Evolutionary conservation across 2,329 filamentous ascomycete genomes (phyloP).

Genomic region (Cladosporium sp.): DNA sequence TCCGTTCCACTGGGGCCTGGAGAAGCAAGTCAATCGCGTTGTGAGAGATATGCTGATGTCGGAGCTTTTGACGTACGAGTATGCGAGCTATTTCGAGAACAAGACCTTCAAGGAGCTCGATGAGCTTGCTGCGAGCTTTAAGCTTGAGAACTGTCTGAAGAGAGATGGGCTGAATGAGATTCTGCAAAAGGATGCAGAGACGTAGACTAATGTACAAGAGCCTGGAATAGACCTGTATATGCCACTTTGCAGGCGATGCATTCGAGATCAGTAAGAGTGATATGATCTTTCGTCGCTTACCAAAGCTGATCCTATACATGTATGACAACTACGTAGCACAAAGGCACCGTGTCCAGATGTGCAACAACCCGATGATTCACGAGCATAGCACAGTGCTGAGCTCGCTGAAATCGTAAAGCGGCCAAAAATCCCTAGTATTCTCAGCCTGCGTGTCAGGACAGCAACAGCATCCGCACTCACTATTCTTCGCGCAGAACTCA

Average conservation of each 20-base stretch:
- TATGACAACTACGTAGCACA: background rate
- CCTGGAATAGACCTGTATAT: no score
- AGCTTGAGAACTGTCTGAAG: slow-evolving; percentile 50
- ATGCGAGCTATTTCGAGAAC: slow-evolving; percentile 51
- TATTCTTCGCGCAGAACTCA: no score
- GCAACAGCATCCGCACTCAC: no score
- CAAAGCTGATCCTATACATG: background rate
- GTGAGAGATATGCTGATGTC: slow-evolving; percentile 16
- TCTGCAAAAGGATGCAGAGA: slow-evolving; percentile 27
- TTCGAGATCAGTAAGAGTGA: no score
- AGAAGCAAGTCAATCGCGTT: slow-evolving; percentile 16
- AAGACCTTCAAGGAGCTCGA: slow-evolving; percentile 52
- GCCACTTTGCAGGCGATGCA: background rate
- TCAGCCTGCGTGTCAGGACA: no score
- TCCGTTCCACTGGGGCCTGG: slow-evolving; percentile 15
- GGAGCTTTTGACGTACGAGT: slow-evolving; percentile 43
- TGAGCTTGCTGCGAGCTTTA: slow-evolving; percentile 49
- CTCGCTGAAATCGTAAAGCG: no score
- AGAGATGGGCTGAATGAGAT: slow-evolving; percentile 50
- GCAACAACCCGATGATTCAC: background rate
- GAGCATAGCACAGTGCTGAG: background rate
- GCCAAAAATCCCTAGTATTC: no score
- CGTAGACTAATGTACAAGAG: background rate
- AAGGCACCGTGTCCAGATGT: background rate
- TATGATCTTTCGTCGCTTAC: no score